Conservation (phyloP, 2,329 filamentous ascomycete genomes). For the Paraphoma sp. region DNA sequence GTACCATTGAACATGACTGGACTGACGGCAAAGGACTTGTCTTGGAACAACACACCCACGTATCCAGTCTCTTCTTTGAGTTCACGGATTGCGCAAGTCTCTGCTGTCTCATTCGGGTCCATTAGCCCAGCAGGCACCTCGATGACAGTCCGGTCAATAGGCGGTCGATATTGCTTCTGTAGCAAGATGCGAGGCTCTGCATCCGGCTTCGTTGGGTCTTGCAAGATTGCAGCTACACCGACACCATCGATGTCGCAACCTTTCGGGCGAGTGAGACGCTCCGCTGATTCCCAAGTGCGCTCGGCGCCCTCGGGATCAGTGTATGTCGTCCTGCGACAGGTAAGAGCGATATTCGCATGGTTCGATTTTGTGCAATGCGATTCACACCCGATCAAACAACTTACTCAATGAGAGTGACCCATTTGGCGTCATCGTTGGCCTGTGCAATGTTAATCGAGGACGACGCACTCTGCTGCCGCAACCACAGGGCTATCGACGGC, state of each 20-base stretch:
- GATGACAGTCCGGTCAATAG: slow-evolving; percentile 65
- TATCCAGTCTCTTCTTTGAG: slow-evolving; percentile 71
- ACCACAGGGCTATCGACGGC: slow-evolving; percentile 9
- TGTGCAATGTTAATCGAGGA: slow-evolving; percentile 21
- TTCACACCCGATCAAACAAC: not conserved
- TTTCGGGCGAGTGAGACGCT: slow-evolving; percentile 71
- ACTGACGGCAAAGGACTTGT: slow-evolving; percentile 43
- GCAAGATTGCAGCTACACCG: slow-evolving; percentile 73
- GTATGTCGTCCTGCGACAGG: slow-evolving; percentile 56
- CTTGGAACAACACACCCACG: slow-evolving; percentile 54
- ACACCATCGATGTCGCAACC: slow-evolving; percentile 72
- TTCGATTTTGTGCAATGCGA: too few relatives aligned
- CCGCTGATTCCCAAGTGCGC: slow-evolving; percentile 75
- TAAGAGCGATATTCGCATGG: not conserved
- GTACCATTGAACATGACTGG: slow-evolving; percentile 54
- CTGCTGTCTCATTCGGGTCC: slow-evolving; percentile 64
- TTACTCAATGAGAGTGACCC: slow-evolving; percentile 50
- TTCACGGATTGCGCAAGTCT: slow-evolving; percentile 65
- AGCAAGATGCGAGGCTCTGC: slow-evolving; percentile 45
- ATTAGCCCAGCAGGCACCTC: slow-evolving; percentile 69
- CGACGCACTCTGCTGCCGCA: not conserved
- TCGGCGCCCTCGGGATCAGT: slow-evolving; percentile 65
- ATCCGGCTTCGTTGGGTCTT: slow-evolving; percentile 38
- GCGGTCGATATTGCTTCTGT: slow-evolving; percentile 65
- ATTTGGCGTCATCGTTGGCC: slow-evolving; percentile 49